Conservation (phyloP, 768 basidiomycete genomes). For the Cubamyces lactineus region DNA sequence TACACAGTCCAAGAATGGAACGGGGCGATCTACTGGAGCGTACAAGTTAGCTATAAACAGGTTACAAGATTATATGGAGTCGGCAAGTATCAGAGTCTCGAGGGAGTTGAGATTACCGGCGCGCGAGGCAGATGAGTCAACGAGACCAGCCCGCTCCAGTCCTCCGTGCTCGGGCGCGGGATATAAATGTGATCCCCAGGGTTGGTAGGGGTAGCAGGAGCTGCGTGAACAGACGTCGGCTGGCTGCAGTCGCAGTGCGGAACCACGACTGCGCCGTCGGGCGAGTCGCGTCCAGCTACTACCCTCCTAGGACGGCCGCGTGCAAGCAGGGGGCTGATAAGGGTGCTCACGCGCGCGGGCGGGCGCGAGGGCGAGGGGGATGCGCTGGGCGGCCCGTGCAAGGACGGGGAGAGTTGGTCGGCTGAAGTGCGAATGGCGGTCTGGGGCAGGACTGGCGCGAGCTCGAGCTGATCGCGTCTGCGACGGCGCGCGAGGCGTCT, state of each 20-base stretch:
- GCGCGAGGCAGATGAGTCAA: constrained; percentile 16
- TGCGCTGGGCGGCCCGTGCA: not conserved
- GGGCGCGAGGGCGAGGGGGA: not conserved
- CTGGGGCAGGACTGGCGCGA: not conserved
- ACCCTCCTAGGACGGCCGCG: not conserved
- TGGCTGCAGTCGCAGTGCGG: not conserved
- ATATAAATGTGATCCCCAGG: constrained; percentile 1
- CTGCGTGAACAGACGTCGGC: not conserved
- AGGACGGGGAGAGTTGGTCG: not conserved
- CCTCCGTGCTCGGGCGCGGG: not conserved
- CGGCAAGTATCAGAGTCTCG: too few species aligned
- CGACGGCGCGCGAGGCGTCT: constrained; percentile 4
- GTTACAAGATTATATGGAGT: too few species aligned
- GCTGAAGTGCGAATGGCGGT: not conserved
- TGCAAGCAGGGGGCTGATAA: not conserved
- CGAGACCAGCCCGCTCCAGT: constrained; percentile 22
- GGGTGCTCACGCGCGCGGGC: not conserved
- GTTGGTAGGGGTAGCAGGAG: not conserved
- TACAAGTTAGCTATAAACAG: not conserved
- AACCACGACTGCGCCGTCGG: not conserved
- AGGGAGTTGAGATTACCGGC: not conserved
- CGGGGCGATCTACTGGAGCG: not conserved
- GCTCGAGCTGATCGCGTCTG: constrained; percentile 1
- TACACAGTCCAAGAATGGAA: not conserved
- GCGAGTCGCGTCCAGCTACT: not conserved